phyloP scores from a whole-genome alignment of 2,329 filamentous ascomycete species.

The Rhynchosporium graminicola region DNA sequence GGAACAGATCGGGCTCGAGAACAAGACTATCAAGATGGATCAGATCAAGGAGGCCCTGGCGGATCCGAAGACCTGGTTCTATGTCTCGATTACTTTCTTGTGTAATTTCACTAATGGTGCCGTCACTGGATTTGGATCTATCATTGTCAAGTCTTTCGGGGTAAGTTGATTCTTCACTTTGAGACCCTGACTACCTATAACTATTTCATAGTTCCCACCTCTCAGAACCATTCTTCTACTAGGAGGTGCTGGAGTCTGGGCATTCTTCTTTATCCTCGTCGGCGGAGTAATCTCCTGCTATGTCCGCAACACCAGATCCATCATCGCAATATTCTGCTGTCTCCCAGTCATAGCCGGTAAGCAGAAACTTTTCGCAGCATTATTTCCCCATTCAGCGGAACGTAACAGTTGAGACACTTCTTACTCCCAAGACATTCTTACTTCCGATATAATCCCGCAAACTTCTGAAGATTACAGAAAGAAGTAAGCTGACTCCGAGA shows the following conservation, averaged over 20 bases:
- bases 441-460: too few species aligned
- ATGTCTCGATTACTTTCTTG: constrained; percentile 9
- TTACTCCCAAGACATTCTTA: too few species aligned
- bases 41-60: constrained; percentile 44
- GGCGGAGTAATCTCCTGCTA: constrained; percentile 6
- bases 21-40: constrained; percentile 41
- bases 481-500: too few species aligned
- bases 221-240: constrained; percentile 17
- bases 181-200: background rate
- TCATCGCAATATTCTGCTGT: constrained; percentile 21
- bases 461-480: too few species aligned
- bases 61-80: constrained; percentile 39
- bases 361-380: too few species aligned
- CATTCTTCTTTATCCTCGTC: constrained; percentile 3
- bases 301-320: background rate
- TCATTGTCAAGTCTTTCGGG: constrained; percentile 14
- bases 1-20: constrained; percentile 30
- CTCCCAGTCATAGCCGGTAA: constrained; percentile 12
- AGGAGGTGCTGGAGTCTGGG: constrained; percentile 30
- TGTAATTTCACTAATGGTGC: constrained; percentile 15
- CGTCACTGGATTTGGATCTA: constrained; percentile 14
- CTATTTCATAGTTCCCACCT: background rate
- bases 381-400: too few species aligned
- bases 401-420: too few species aligned
- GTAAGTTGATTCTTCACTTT: background rate